Base-by-base conservation (phyloP, 257 asterid species). In the Solanum sejunctum region DNA sequence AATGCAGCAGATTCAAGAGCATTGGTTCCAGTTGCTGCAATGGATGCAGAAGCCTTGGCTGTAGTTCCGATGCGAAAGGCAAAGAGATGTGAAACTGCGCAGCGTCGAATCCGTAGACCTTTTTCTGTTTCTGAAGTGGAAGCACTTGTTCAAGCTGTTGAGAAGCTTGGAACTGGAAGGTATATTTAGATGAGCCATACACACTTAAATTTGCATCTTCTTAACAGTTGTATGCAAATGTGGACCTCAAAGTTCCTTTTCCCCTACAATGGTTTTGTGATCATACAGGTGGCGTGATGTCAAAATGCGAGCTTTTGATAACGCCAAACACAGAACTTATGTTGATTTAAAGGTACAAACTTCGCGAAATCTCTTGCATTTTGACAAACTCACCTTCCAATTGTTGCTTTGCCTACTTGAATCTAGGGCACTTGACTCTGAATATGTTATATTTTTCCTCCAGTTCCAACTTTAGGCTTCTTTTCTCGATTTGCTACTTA, bases 101-200 rank as follows among this genome's bases (percentile, higher is more conserved):
- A 92, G 82, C 94, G 97, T 71, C 84, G 97, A 16, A 92, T 92
- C 56, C 97, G 98, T 80, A 86, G 97, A 78, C 98, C 98, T 21
- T 94, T 93, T 87, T 90, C 94, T 64, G 98, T 94, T 58, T 86
- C 89, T 41, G 98, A 94, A 89, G 97, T 93, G 28, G 97, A 94
- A 92, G 96, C 96, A 70, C 93, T 92, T 18, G 97, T 94, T 73
- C 95, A 92, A 88, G 91, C 89, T 77, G 89, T 88, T 58, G 89
- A 88, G 88, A 86, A 82, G 79, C 89, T 88, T 88, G 91, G 91
- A 82, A 88, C 89, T 54, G 91, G 91, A 85, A 88, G 90, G 89
- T 88, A 84, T 51, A 69, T 26, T 45, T 15, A 58, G 20, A 72
- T 72, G 57, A 45, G 57, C 18, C 23, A 58, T 41, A 16, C 73